Conservation (phyloP, 352 stramenopile species). For the Globisporangium sylvaticum region DNA sequence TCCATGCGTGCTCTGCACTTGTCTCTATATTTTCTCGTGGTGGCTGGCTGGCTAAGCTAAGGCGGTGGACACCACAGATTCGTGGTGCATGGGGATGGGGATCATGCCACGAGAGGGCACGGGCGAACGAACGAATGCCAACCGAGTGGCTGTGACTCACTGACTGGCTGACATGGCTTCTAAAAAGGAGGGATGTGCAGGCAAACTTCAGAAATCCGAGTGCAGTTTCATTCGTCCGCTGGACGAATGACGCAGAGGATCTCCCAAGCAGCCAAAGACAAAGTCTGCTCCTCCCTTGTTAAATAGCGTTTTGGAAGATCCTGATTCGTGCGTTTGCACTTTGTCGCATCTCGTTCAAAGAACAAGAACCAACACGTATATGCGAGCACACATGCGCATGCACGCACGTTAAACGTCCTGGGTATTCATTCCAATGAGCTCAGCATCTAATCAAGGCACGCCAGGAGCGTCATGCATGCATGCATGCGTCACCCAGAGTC, state of each 20-base stretch:
- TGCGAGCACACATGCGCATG: background rate
- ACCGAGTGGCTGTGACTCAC: background rate
- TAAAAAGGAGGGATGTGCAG: background rate
- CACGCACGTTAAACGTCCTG: background rate
- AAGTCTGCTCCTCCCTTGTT: background rate
- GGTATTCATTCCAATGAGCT: background rate
- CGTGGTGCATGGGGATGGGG: background rate
- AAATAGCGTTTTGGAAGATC: background rate
- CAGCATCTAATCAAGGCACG: background rate
- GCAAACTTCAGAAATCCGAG: background rate
- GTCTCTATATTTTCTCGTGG: background rate
- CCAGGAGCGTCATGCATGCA: background rate
- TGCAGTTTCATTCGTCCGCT: background rate
- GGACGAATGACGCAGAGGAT: background rate
- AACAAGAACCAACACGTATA: background rate
- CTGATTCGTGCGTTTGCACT: background rate
- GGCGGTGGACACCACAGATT: background rate
- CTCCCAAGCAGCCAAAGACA: background rate
- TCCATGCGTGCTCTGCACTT: background rate
- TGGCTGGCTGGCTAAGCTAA: background rate
- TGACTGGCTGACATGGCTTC: background rate
- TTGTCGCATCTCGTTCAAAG: background rate
- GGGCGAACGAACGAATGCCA: background rate
- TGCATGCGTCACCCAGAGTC: background rate
- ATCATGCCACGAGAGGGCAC: background rate